Evolutionary conservation across 179 eudicot species (phyloP).

Genomic region (Drosera spatulata): DNA sequence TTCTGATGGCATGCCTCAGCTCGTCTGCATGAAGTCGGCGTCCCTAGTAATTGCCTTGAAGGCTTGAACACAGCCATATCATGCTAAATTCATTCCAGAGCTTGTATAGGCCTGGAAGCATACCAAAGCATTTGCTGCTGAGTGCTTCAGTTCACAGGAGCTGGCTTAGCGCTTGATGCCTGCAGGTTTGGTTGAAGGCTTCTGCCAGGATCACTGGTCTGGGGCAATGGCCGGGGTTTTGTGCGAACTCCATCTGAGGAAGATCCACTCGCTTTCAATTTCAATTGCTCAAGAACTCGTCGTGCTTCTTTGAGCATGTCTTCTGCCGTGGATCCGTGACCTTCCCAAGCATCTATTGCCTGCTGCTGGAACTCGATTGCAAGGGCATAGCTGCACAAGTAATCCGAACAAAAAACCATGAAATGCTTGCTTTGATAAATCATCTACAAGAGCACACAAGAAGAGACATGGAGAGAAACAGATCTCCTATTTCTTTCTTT

Average conservation of each 20-base stretch:
- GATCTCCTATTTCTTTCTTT: neutral
- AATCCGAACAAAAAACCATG: neutral
- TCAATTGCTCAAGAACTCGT: conserved; percentile 47
- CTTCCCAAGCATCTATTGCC: conserved; percentile 66
- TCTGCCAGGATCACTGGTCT: conserved; percentile 20
- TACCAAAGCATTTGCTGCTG: too few species aligned
- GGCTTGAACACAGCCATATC: too few species aligned
- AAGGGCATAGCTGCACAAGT: conserved; percentile 49
- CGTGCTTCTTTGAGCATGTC: conserved; percentile 67
- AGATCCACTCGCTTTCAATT: conserved; percentile 33
- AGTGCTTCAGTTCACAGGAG: too few species aligned
- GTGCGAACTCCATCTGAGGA: conserved; percentile 15
- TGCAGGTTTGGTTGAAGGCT: conserved; percentile 19
- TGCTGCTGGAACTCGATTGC: conserved; percentile 83
- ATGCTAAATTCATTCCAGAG: too few species aligned
- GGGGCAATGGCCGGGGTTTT: conserved; percentile 51
- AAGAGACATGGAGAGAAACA: neutral
- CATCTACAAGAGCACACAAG: neutral
- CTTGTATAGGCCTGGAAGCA: too few species aligned
- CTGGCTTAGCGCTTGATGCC: too few species aligned
- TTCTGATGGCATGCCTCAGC: too few species aligned
- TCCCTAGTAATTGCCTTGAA: too few species aligned
- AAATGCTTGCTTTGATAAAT: neutral
- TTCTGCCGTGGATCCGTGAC: conserved; percentile 55
- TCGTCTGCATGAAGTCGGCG: too few species aligned